Conservation (phyloP, 805 yeast genomes). For the Metschnikowia kofuensis region DNA sequence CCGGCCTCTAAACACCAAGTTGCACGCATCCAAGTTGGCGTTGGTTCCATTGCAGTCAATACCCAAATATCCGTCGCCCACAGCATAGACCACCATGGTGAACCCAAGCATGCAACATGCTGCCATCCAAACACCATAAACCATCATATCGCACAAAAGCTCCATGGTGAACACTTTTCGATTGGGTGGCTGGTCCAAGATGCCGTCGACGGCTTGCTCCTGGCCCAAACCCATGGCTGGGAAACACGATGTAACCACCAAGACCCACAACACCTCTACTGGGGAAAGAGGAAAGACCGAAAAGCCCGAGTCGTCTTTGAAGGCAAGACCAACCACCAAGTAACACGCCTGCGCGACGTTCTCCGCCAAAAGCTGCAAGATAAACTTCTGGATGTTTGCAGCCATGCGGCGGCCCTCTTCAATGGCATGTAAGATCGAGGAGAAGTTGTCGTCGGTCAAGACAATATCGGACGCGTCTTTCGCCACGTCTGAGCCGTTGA, state of each 20-base stretch:
- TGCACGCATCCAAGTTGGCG: conserved; percentile 20
- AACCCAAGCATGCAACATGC: conserved; percentile 34
- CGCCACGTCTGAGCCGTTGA: conserved; percentile 26
- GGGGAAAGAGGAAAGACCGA: conserved; percentile 77
- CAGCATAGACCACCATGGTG: conserved; percentile 34
- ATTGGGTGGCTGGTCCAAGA: conserved; percentile 35
- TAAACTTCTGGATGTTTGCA: conserved; percentile 18
- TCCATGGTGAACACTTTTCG: conserved; percentile 37
- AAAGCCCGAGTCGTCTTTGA: conserved; percentile 54
- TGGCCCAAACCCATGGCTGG: conserved; percentile 26
- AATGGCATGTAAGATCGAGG: conserved; percentile 24
- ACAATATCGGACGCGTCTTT: conserved; percentile 26
- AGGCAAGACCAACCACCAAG: conserved; percentile 70
- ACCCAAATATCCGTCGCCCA: conserved; percentile 39
- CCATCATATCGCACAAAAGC: conserved; percentile 37
- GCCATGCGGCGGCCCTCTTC: conserved; percentile 23
- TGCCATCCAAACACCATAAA: conserved; percentile 41
- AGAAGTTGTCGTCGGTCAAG: conserved; percentile 24
- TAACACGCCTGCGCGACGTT: conserved; percentile 51
- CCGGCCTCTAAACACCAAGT: conserved; percentile 34
- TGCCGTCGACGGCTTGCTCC: conserved; percentile 36
- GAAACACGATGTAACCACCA: conserved; percentile 18
- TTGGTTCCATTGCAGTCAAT: conserved; percentile 28
- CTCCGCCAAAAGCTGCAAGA: conserved; percentile 19
- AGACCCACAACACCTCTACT: conserved; percentile 22